Evolutionary conservation across 148 eudicot species (phyloP).

Genomic region (Camellia lanceoleosa): DNA sequence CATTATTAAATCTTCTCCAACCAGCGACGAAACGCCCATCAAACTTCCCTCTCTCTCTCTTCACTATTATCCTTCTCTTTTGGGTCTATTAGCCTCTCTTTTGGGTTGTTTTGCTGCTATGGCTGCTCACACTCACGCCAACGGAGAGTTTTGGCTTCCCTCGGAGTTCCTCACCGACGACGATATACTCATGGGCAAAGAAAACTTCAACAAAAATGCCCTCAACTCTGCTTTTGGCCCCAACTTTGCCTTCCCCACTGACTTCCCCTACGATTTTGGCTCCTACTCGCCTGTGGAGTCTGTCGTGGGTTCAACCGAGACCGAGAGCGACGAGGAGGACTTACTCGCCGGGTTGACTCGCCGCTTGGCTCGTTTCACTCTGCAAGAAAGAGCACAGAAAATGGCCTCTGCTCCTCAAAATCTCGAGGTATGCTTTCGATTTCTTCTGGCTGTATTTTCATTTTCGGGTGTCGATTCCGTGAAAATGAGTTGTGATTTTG

Average conservation of each 20-base stretch:
- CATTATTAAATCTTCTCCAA: constrained; percentile 39
- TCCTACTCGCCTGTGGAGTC: constrained; percentile 41
- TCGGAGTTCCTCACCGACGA: constrained; percentile 62
- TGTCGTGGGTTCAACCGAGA: constrained; percentile 37
- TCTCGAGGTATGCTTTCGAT: constrained; percentile 21
- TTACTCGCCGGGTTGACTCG: constrained; percentile 45
- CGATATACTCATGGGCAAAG: constrained; percentile 32
- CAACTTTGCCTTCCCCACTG: constrained; percentile 19
- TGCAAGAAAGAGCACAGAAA: constrained; percentile 18
- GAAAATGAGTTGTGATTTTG: not conserved
- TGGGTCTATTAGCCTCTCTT: not conserved
- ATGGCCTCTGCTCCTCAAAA: not conserved
- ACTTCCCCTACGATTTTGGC: constrained; percentile 12
- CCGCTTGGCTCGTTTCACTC: constrained; percentile 40
- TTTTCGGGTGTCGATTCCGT: not conserved
- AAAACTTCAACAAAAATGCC: not conserved
- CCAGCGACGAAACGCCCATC: constrained; percentile 22
- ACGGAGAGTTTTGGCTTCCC: constrained; percentile 58
- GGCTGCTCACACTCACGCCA: constrained; percentile 24
- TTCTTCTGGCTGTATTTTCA: not conserved
- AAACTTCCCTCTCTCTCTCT: not conserved
- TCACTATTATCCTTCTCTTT: not conserved
- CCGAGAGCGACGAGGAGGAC: constrained; percentile 48
- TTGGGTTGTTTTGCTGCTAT: constrained; percentile 6
- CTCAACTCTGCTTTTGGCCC: not conserved